Conservation (phyloP, 139 green algal genomes). For the Volvox reticuliferus region DNA sequence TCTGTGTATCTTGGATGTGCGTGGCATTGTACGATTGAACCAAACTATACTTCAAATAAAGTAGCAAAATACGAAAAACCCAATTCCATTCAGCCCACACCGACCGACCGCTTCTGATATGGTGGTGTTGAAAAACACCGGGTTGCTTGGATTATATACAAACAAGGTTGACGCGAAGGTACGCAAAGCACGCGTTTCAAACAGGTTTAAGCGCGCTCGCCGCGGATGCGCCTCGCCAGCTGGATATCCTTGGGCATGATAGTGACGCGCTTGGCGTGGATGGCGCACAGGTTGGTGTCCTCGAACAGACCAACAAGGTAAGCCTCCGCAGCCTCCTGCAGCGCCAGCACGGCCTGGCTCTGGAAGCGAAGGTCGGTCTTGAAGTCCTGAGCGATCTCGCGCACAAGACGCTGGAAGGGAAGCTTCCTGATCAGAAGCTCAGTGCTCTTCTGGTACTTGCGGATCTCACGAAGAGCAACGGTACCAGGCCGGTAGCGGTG, state of each 20-base stretch:
- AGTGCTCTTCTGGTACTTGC: constrained; percentile 97
- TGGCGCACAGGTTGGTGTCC: constrained; percentile 90
- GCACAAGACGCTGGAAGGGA: constrained; percentile 97
- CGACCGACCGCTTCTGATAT: background rate
- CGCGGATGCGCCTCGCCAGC: constrained; percentile 70
- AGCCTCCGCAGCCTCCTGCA: constrained; percentile 95
- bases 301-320: constrained; percentile 98
- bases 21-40: too few relatives aligned
- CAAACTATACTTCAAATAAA: too few relatives aligned
- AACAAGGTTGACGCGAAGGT: too few relatives aligned
- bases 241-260: constrained; percentile 80
- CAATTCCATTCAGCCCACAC: too few relatives aligned
- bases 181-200: background rate
- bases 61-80: too few relatives aligned
- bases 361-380: constrained; percentile 97
- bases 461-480: constrained; percentile 80
- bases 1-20: too few relatives aligned
- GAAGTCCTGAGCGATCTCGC: constrained; percentile 99
- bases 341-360: constrained; percentile 85
- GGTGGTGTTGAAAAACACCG: background rate
- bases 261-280: constrained; percentile 95
- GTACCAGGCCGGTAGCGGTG: constrained; percentile 93
- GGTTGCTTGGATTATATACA: background rate
- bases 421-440: constrained; percentile 97
- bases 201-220: constrained; percentile 50